Evolutionary conservation across 495 filamentous ascomycete species (phyloP), one percentile per base, ranked within the genome.

Genomic region (Hypoxylon lenormandii): DNA sequence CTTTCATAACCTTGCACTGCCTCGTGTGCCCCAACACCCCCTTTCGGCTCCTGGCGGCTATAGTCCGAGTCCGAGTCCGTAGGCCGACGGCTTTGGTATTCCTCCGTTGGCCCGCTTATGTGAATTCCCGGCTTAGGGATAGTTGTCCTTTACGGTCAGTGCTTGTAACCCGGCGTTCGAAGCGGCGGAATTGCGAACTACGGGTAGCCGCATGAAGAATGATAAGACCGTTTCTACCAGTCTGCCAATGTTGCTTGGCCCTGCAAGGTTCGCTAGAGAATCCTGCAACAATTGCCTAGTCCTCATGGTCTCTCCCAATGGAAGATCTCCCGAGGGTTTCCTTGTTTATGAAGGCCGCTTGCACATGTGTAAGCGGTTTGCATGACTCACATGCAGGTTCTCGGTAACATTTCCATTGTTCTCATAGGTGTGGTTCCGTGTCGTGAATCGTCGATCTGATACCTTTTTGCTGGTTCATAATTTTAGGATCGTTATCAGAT

Each of bases 381-480:
- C 66, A 64, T 69, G 66, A 69, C 66, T 69, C 66, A 69, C 22
- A 63, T 58, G 66, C 58, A 48, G 37, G 18, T 12, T 58, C 22
- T 58, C 45, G 38, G 43, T 51, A 62, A 8, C 46, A 43, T 53
- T 62, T 61, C 58, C 57, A 26, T 36, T 10, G 28, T 26, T 58
- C 37, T 40, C 18, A 28, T 49, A 43, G 22, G 15, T 21, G 3
- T 8, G 19, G 11, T 50, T 19, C 15, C 23, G 18, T 23, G 23
- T 16, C 36, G 21, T 26, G 21, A 68, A 51, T 57, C 38, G 57
- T 57, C 51, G 51, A 68, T 62, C 50, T 37, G 46, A 37, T 49
- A 50, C 23, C 42, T 47, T 50, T 16, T 8, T 23, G 23, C 22
- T 21, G 4, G 19, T 53, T 53, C 22, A 3, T 19, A 37, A 47